Base-by-base conservation (phyloP, 306 rosid species). In the Prunus salicina region DNA sequence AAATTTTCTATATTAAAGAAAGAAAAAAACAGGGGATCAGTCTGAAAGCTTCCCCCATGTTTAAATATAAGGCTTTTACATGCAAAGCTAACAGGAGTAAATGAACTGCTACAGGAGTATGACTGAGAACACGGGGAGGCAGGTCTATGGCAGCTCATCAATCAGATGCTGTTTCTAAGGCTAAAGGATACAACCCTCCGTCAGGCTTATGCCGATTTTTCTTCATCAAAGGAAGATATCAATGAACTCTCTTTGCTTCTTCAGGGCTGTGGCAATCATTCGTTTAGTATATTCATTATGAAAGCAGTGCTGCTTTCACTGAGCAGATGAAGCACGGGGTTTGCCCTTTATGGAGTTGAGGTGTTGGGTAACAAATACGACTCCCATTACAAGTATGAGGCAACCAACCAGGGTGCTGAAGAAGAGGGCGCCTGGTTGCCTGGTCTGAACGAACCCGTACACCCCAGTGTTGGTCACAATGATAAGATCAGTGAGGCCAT, bases 341-440 rank as follows among this genome's bases (percentile, higher is more conserved):
- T 96, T 96, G 14, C 89, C 93, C 85, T 88, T 96, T 13, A 77
- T 67, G 58, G 98, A 89, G 86, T 89, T 92, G 82, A 96, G 81
- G 91, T 96, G 97, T 74, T 96, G 99, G 55, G 88, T 87, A 56
- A 96, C 98, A 72, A 92, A 96, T 58, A 96, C 84, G 68, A 96
- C 88, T 68, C 88, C 99, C 99, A 96, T 96, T 58, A 89, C 91
- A 34, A 96, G 90, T 64, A 96, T 75, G 75, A 96, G 99, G 83
- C 96, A 90, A 12, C 99, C 99, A 32, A 96, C 95, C 63, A 96
- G 89, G 70, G 87, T 90, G 88, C 99, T 92, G 88, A 96, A 96
- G 82, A 96, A 96, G 78, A 96, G 91, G 63, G 97, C 99, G 22
- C 99, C 99, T 0, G 99, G 98, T 79, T 92, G 99, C 85, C 98